These are phyloP conservation scores for Vaccinium darrowii DNA, from an alignment of 148 eudicot genomes.

Conservation along the genomic window DNA sequence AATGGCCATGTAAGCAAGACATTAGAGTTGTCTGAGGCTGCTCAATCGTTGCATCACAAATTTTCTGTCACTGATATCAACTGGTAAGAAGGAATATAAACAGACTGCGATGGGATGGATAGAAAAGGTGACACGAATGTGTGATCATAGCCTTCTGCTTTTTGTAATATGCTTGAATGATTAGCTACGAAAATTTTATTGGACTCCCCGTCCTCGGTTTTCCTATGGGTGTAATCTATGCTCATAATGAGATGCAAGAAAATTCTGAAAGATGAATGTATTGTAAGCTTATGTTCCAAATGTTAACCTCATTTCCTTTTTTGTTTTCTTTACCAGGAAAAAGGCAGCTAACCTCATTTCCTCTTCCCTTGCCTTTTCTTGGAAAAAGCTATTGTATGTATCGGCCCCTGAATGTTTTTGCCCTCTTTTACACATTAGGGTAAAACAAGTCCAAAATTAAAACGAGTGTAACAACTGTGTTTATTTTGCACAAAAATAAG, in stretches of 20 bases:
- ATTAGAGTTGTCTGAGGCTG: not conserved
- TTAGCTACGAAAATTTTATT: not conserved
- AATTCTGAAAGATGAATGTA: not conserved
- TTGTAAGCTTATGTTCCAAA: not conserved
- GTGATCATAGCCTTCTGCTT: not conserved
- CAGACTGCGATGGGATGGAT: not conserved
- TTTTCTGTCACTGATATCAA: not conserved
- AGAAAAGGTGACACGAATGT: not conserved
- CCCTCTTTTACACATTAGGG: not conserved
- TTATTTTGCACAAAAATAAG: not conserved
- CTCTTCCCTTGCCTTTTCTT: not conserved
- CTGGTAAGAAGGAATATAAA: not conserved
- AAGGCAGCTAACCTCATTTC: not conserved
- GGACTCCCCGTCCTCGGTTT: not conserved
- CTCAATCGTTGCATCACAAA: not conserved
- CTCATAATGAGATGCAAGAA: not conserved
- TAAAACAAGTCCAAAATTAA: no score
- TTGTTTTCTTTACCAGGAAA: not conserved
- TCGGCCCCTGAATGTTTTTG: not conserved
- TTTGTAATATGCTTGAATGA: not conserved
- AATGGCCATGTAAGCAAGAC: slow-evolving; percentile 10
- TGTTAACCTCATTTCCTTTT: not conserved
- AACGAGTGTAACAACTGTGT: not conserved
- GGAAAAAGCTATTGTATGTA: not conserved
- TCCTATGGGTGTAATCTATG: not conserved